Conservation (phyloP, 805 yeast genomes). For the Sugiyamaella mastotermitis region DNA sequence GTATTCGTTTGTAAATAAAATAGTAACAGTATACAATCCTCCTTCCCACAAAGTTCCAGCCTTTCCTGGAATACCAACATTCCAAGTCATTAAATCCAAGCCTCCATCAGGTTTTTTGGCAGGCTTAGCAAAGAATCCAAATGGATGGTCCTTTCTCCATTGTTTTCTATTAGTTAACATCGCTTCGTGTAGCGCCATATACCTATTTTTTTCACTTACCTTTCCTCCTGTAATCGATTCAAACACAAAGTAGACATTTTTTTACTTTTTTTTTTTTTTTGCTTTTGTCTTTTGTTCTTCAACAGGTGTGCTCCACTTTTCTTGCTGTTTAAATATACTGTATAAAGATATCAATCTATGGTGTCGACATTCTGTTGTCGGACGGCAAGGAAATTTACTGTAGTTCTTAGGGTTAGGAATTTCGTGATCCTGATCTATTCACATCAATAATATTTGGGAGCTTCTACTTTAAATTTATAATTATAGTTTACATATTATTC, state of each 20-base stretch:
- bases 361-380: too few relatives aligned
- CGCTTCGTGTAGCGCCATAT: slow-evolving; percentile 3
- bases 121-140: slow-evolving; percentile 95
- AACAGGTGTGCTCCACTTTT: too few relatives aligned
- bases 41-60: slow-evolving; percentile 80
- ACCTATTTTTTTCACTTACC: slow-evolving; percentile 34
- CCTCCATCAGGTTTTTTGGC: slow-evolving; percentile 72
- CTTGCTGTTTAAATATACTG: too few relatives aligned
- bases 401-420: too few relatives aligned
- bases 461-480: too few relatives aligned
- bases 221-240: slow-evolving; percentile 85
- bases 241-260: slow-evolving; percentile 56
- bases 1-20: slow-evolving; percentile 78
- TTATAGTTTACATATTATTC: too few relatives aligned
- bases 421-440: too few relatives aligned
- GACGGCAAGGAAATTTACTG: too few relatives aligned
- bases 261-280: not conserved
- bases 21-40: slow-evolving; percentile 80
- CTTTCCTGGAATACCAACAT: slow-evolving; percentile 95
- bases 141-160: slow-evolving; percentile 98
- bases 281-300: not conserved
- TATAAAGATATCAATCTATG: too few relatives aligned
- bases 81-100: slow-evolving; percentile 81
- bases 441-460: too few relatives aligned
- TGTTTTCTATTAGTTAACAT: slow-evolving; percentile 52